Evolutionary conservation across 306 rosid species (phyloP).

Genomic region (Quercus agrifolia): DNA sequence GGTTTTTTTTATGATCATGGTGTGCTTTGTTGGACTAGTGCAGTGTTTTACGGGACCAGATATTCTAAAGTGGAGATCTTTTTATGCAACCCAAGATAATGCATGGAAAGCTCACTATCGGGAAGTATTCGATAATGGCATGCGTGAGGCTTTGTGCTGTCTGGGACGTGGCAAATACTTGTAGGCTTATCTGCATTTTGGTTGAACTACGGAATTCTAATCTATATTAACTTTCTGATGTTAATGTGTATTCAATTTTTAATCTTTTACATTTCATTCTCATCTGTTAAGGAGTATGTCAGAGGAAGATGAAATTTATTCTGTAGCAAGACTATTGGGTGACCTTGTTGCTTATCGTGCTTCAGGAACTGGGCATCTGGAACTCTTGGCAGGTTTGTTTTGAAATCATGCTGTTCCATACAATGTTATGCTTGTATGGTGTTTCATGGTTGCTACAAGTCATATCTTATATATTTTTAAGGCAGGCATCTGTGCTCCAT

Average conservation of each 20-base stretch:
- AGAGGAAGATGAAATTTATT: conserved; percentile 84
- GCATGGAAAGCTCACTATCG: conserved; percentile 89
- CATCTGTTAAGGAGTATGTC: conserved; percentile 39
- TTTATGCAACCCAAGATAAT: conserved; percentile 60
- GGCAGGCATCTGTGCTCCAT: background rate
- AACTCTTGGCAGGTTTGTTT: conserved; percentile 84
- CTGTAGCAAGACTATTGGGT: conserved; percentile 77
- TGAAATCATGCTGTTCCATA: conserved; percentile 3
- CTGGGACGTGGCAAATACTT: conserved; percentile 78
- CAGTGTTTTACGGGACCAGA: conserved; percentile 73
- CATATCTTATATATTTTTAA: background rate
- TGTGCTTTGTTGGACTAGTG: conserved; percentile 43
- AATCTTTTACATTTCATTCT: conserved; percentile 7
- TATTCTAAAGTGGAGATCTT: conserved; percentile 83
- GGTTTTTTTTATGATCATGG: conserved; percentile 34
- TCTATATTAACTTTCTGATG: background rate
- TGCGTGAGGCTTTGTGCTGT: conserved; percentile 94
- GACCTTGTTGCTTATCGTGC: conserved; percentile 96
- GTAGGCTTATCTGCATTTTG: conserved; percentile 35
- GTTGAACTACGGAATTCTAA: background rate
- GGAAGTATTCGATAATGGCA: conserved; percentile 79
- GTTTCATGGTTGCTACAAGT: background rate
- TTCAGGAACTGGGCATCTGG: conserved; percentile 85
- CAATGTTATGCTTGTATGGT: background rate
- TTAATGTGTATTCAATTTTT: conserved; percentile 10